Percentiles rank a stretch among this genome's conserved stretches.
phyloP scores from a whole-genome alignment of 495 filamentous ascomycete species.

The Entonaema liquescens region DNA sequence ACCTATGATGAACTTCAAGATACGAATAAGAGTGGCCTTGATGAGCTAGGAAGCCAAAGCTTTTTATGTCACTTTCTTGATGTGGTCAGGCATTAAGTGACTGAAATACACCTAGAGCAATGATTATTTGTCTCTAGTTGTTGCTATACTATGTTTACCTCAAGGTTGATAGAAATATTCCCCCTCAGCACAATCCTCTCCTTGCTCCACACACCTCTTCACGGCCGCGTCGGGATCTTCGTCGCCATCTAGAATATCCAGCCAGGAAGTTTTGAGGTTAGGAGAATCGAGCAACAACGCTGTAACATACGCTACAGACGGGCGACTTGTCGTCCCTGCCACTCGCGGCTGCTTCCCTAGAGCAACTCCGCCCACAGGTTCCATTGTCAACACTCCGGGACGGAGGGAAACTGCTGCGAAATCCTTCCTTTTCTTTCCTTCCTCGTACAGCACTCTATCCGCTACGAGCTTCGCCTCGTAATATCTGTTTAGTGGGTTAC shows the following conservation, averaged over 20 bases:
- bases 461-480: constrained; percentile 78
- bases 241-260: background rate
- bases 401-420: constrained; percentile 75
- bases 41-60: background rate
- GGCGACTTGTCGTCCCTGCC: constrained; percentile 66
- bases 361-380: constrained; percentile 66
- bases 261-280: background rate
- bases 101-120: background rate
- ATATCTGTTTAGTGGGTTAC: constrained; percentile 67
- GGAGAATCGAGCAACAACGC: background rate
- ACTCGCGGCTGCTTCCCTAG: constrained; percentile 67
- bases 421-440: constrained; percentile 50
- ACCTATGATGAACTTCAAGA: background rate
- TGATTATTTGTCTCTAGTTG: background rate
- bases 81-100: background rate
- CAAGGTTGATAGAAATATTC: background rate
- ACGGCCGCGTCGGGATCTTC: background rate
- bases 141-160: background rate
- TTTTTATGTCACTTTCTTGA: background rate
- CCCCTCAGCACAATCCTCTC: background rate
- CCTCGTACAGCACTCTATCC: constrained; percentile 74
- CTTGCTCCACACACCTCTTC: background rate
- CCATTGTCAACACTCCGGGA: constrained; percentile 70
- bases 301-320: constrained; percentile 58
- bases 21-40: background rate